Conservation (phyloP, 768 basidiomycete species). For the Boletus vinaceobasis region DNA sequence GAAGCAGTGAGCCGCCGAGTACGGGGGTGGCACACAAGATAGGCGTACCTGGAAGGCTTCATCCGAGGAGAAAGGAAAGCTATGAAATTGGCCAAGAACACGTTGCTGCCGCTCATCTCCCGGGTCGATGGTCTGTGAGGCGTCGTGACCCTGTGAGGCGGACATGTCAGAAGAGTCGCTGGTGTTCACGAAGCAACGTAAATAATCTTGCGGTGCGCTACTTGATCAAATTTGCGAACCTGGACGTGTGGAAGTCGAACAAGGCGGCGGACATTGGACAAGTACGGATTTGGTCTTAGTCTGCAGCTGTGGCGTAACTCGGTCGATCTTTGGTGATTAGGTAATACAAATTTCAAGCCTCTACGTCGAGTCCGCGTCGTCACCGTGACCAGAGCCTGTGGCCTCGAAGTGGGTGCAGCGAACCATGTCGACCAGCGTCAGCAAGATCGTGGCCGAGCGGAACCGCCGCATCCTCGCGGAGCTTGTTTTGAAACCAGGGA, state of each 20-base stretch:
- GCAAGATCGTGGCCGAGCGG: constrained; percentile 61
- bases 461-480: constrained; percentile 68
- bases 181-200: constrained; percentile 11
- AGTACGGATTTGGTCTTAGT: neutral
- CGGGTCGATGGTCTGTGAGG: constrained; percentile 11
- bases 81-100: constrained; percentile 33
- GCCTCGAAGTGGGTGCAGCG: neutral
- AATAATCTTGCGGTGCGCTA: constrained; percentile 3
- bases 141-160: constrained; percentile 10
- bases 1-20: neutral
- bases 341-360: constrained; percentile 4
- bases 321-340: constrained; percentile 19
- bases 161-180: constrained; percentile 14
- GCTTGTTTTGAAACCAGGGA: constrained; percentile 69
- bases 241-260: neutral
- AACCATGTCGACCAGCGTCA: constrained; percentile 35
- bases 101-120: constrained; percentile 16
- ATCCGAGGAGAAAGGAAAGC: constrained; percentile 56
- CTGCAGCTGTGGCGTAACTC: neutral
- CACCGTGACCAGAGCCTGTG: neutral
- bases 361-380: neutral
- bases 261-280: neutral
- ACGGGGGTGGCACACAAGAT: neutral
- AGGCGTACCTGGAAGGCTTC: constrained; percentile 55
- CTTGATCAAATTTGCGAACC: constrained; percentile 1